Conservation (phyloP, 495 filamentous ascomycete genomes). For the Aspergillus bridgeri region DNA sequence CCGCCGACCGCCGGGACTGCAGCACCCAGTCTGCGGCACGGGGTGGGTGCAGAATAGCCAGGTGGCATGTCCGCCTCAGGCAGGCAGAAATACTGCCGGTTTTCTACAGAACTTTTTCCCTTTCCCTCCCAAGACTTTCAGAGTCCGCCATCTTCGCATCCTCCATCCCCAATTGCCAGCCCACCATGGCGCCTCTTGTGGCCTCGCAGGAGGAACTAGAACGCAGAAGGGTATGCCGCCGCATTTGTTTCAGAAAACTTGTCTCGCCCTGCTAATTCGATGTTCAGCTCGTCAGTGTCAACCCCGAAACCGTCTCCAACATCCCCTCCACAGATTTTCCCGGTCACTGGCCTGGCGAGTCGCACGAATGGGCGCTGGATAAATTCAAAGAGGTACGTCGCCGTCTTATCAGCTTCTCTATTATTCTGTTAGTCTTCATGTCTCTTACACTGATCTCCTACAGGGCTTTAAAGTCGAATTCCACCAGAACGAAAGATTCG, state of each 20-base stretch:
- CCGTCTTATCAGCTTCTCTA: background rate
- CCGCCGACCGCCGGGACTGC: background rate
- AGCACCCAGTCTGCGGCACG: background rate
- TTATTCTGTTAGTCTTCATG: background rate
- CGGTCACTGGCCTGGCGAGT: conserved; percentile 84
- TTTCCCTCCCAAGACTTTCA: conserved; percentile 10
- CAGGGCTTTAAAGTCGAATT: conserved; percentile 72
- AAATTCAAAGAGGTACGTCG: conserved; percentile 59
- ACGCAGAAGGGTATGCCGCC: conserved; percentile 43
- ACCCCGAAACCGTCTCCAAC: conserved; percentile 83
- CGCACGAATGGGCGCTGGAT: conserved; percentile 80
- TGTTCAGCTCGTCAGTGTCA: conserved; percentile 74
- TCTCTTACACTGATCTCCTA: conserved; percentile 15
- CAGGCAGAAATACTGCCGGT: conserved; percentile 38
- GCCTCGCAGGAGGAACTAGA: conserved; percentile 49
- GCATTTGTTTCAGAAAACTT: background rate
- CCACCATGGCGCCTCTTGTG: conserved; percentile 46
- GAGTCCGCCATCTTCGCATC: conserved; percentile 16
- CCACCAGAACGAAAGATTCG: conserved; percentile 70
- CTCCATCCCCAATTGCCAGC: conserved; percentile 10
- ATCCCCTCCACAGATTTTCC: conserved; percentile 88
- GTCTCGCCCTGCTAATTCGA: conserved; percentile 17
- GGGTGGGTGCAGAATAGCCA: conserved; percentile 17
- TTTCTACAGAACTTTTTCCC: conserved; percentile 37
- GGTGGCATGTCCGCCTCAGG: conserved; percentile 26